Evolutionary conservation across 257 asterid genomes (phyloP).

Genomic region (Nicotiana obtusifolia): DNA sequence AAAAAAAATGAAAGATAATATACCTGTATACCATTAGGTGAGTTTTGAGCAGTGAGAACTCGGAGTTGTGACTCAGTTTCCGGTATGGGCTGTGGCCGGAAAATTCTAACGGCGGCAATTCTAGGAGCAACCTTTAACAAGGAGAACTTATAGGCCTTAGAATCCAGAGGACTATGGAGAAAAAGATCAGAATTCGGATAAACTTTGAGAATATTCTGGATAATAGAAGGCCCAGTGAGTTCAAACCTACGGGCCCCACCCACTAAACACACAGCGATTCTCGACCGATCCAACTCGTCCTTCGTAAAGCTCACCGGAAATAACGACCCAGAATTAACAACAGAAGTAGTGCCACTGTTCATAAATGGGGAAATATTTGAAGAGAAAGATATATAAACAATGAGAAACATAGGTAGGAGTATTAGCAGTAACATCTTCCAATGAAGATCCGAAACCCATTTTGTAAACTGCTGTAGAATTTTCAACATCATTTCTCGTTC

Average conservation of each 20-base stretch:
- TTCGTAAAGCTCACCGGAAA: not conserved
- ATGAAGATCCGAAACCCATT: not conserved
- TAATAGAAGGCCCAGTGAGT: slow-evolving; percentile 87
- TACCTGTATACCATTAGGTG: slow-evolving; percentile 97
- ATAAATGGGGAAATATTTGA: not conserved
- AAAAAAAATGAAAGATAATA: not conserved
- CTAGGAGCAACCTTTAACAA: slow-evolving; percentile 68
- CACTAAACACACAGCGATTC: slow-evolving; percentile 89
- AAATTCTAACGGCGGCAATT: slow-evolving; percentile 64
- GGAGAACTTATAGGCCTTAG: slow-evolving; percentile 57
- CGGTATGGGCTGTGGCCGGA: slow-evolving; percentile 46
- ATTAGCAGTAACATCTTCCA: not conserved
- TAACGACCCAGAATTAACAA: not conserved
- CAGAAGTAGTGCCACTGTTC: too few species aligned
- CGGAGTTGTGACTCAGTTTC: slow-evolving; percentile 55
- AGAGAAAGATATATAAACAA: not conserved
- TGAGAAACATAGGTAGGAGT: not conserved
- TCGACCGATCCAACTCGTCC: slow-evolving; percentile 28
- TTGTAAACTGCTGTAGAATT: not conserved
- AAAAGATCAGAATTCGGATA: slow-evolving; percentile 70
- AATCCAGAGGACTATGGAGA: slow-evolving; percentile 75
- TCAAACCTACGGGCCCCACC: slow-evolving; percentile 98
- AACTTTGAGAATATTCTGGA: slow-evolving; percentile 53
- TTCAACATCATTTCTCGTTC: not conserved
- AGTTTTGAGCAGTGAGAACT: slow-evolving; percentile 64